Conservation (phyloP, 768 basidiomycete genomes). For the Melanogaster broomeanus region DNA sequence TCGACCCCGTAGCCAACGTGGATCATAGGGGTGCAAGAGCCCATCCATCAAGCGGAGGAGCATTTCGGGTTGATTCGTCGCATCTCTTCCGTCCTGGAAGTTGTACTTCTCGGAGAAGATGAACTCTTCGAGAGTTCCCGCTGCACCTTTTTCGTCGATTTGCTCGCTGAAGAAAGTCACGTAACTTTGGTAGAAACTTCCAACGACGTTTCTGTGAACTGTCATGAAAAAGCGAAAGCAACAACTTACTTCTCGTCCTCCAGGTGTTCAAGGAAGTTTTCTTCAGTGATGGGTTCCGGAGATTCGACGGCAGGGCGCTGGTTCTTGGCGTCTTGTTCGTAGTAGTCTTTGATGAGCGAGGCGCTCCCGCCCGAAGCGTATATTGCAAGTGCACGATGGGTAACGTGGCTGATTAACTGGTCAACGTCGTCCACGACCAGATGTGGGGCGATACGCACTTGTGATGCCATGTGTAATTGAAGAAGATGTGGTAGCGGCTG, state of each 20-base stretch:
- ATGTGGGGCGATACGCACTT: too few species aligned
- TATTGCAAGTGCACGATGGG: too few species aligned
- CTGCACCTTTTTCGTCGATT: constrained; percentile 16
- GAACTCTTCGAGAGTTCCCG: constrained; percentile 25
- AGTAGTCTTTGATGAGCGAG: too few species aligned
- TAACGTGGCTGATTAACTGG: too few species aligned
- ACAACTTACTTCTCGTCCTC: constrained; percentile 25
- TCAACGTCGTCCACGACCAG: too few species aligned
- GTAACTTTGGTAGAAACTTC: constrained; percentile 31
- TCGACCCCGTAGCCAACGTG: constrained; percentile 63
- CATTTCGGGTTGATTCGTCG: constrained; percentile 47
- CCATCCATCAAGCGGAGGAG: constrained; percentile 49
- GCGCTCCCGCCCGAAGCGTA: too few species aligned
- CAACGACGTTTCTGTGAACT: neutral
- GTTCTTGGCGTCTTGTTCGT: too few species aligned
- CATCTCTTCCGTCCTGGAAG: constrained; percentile 13
- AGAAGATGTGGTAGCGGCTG: too few species aligned
- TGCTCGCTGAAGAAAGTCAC: constrained; percentile 23
- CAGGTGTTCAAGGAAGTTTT: constrained; percentile 26
- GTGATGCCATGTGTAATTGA: too few species aligned
- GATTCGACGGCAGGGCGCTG: too few species aligned
- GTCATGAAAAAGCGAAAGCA: neutral
- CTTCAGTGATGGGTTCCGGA: constrained; percentile 23
- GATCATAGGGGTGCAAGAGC: constrained; percentile 63
- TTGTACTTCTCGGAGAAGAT: constrained; percentile 33